These are phyloP conservation scores for Aspergillus arachidicola DNA, from an alignment of 2,329 filamentous ascomycete species.

Conservation along the genomic window DNA sequence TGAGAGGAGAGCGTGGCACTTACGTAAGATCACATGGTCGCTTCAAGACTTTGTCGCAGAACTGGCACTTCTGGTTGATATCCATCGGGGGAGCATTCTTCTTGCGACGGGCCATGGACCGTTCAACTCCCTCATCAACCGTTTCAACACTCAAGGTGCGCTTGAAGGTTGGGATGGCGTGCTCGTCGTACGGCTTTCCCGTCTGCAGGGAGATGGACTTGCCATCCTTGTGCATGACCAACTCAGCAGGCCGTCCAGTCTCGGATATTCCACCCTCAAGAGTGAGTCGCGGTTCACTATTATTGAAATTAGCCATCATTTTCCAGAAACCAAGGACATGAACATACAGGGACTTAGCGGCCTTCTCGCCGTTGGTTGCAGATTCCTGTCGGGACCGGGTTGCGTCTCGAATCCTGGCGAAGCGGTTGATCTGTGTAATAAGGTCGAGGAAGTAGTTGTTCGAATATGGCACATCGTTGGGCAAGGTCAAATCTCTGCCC, in stretches of 20 bases:
- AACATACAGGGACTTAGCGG: constrained; percentile 49
- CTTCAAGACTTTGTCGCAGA: constrained; percentile 93
- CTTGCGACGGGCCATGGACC: constrained; percentile 94
- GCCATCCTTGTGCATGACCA: constrained; percentile 80
- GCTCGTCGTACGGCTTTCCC: constrained; percentile 61
- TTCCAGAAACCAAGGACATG: background rate
- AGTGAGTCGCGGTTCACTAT: constrained; percentile 67
- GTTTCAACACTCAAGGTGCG: constrained; percentile 58
- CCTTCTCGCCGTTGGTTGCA: constrained; percentile 35
- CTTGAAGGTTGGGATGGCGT: constrained; percentile 51
- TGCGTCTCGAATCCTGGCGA: constrained; percentile 80
- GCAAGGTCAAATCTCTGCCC: constrained; percentile 83
- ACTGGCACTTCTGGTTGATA: constrained; percentile 76
- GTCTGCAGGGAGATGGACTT: constrained; percentile 77
- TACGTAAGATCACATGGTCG: constrained; percentile 89
- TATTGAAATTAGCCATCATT: constrained; percentile 14
- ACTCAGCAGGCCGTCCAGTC: constrained; percentile 79
- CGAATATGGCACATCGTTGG: constrained; percentile 86
- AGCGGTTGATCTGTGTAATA: constrained; percentile 87
- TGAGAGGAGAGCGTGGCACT: constrained; percentile 11
- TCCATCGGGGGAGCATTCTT: constrained; percentile 88
- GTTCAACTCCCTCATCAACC: constrained; percentile 76
- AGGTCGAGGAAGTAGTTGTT: constrained; percentile 97
- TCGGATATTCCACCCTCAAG: constrained; percentile 79
- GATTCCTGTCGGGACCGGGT: constrained; percentile 58